phyloP scores from a whole-genome alignment of 805 yeast species.

The Yamadazyma tumulicola region DNA sequence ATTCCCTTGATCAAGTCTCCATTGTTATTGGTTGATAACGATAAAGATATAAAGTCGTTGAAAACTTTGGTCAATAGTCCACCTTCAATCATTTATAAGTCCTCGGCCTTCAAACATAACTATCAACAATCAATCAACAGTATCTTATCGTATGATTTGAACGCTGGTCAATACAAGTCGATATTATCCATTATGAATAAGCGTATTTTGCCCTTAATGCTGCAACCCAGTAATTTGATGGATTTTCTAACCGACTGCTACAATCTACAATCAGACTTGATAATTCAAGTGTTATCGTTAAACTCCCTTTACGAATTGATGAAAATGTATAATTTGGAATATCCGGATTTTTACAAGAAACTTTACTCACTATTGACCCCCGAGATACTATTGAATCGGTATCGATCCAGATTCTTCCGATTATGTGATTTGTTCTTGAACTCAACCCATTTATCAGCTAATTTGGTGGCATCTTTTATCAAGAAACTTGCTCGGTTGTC shows the following conservation, averaged over 20 bases:
- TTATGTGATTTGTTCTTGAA: slow-evolving; percentile 79
- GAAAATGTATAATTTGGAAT: slow-evolving; percentile 78
- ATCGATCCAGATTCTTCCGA: slow-evolving; percentile 85
- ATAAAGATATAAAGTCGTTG: slow-evolving; percentile 21
- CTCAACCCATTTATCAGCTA: slow-evolving; percentile 82
- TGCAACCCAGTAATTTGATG: slow-evolving; percentile 80
- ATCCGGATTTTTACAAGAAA: slow-evolving; percentile 84
- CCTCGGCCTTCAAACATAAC: slow-evolving; percentile 50
- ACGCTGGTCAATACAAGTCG: slow-evolving; percentile 62
- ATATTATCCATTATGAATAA: slow-evolving; percentile 73
- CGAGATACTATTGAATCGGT: slow-evolving; percentile 68
- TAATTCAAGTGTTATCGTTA: slow-evolving; percentile 72
- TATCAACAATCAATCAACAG: slow-evolving; percentile 70
- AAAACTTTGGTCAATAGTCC: slow-evolving; percentile 29
- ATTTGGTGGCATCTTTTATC: slow-evolving; percentile 84
- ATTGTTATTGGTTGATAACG: slow-evolving; percentile 16
- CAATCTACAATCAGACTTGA: slow-evolving; percentile 40
- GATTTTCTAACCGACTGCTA: slow-evolving; percentile 91
- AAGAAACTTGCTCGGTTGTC: slow-evolving; percentile 75
- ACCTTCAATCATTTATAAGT: slow-evolving; percentile 35
- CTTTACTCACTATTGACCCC: slow-evolving; percentile 78
- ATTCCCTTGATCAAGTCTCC: slow-evolving; percentile 34
- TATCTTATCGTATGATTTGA: slow-evolving; percentile 47
- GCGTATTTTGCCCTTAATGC: slow-evolving; percentile 75
- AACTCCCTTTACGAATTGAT: slow-evolving; percentile 86